A percentile compares a stretch with the other conserved stretches of the same genome.
phyloP scores from a whole-genome alignment of 1,284 basidiomycete species.

The Ganoderma meredithae region DNA sequence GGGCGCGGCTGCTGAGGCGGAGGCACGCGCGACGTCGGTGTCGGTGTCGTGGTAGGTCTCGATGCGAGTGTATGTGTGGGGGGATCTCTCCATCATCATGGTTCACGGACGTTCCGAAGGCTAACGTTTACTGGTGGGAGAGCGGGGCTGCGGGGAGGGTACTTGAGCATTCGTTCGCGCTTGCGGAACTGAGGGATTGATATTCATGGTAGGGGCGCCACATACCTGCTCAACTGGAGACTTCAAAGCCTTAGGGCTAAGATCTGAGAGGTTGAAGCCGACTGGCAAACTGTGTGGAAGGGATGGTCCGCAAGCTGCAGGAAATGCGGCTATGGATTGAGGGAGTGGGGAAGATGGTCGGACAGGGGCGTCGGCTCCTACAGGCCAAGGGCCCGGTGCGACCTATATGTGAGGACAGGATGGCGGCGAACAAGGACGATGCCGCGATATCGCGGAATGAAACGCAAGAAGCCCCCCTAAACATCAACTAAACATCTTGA shows the following conservation, averaged over 20 bases:
- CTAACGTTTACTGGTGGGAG: background rate
- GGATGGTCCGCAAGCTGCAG: background rate
- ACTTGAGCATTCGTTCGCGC: background rate
- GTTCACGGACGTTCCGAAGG: background rate
- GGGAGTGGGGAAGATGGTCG: background rate
- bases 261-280: no score
- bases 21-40: background rate
- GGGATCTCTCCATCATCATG: slow-evolving; percentile 9
- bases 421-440: background rate
- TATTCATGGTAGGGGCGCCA: no score
- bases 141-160: background rate
- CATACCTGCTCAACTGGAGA: background rate
- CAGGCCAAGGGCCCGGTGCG: background rate
- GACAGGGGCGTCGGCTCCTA: background rate
- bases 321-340: background rate
- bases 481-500: background rate
- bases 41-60: slow-evolving; percentile 12
- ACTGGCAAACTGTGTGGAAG: background rate
- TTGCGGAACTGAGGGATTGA: background rate
- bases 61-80: slow-evolving; percentile 11
- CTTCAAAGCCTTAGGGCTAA: no score
- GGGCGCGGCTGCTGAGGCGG: background rate
- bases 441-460: slow-evolving; percentile 1
- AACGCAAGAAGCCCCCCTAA: background rate
- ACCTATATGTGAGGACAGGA: background rate